phyloP scores from a whole-genome alignment of 1,139 yeast species.

The Kodamaea anthophila region DNA sequence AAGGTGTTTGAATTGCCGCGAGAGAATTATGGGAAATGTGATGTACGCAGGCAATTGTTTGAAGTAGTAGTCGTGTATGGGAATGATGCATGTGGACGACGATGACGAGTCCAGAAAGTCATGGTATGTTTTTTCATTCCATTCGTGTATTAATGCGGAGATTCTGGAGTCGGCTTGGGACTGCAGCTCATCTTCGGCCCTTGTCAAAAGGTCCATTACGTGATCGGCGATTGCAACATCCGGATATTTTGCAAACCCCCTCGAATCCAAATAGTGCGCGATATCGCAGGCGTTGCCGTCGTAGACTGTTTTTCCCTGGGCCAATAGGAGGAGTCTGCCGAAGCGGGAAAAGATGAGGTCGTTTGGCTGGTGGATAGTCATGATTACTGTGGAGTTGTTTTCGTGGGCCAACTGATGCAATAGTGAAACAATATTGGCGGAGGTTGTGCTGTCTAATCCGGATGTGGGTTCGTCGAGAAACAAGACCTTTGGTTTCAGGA shows the following conservation, averaged over 20 bases:
- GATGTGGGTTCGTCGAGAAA: conserved; percentile 24
- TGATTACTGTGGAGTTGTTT: conserved; percentile 17
- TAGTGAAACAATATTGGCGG: conserved; percentile 14
- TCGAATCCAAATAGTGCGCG: conserved; percentile 10
- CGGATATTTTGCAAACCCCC: conserved; percentile 31
- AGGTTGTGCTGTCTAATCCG: conserved; percentile 20
- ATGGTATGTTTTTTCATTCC: no score
- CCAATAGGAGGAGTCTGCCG: conserved; percentile 18
- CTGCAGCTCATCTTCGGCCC: conserved; percentile 28
- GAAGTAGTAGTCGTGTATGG: conserved; percentile 17
- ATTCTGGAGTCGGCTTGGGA: conserved; percentile 27
- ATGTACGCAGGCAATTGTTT: conserved; percentile 16
- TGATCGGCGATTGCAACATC: conserved; percentile 70
- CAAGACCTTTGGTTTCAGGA: conserved; percentile 19
- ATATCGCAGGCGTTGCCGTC: conserved; percentile 14
- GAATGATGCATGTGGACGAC: conserved; percentile 11
- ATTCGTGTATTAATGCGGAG: conserved; percentile 25
- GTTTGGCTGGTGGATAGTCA: conserved; percentile 23
- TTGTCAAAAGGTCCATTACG: conserved; percentile 63
- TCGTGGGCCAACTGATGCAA: conserved; percentile 13
- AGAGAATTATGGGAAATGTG: conserved; percentile 13
- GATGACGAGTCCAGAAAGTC: neutral
- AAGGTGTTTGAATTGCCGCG: conserved; percentile 15
- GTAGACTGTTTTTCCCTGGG: conserved; percentile 19
- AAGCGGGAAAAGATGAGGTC: conserved; percentile 17